phyloP scores from a whole-genome alignment of 2,329 filamentous ascomycete genomes.

The Aspergillus melleus region DNA sequence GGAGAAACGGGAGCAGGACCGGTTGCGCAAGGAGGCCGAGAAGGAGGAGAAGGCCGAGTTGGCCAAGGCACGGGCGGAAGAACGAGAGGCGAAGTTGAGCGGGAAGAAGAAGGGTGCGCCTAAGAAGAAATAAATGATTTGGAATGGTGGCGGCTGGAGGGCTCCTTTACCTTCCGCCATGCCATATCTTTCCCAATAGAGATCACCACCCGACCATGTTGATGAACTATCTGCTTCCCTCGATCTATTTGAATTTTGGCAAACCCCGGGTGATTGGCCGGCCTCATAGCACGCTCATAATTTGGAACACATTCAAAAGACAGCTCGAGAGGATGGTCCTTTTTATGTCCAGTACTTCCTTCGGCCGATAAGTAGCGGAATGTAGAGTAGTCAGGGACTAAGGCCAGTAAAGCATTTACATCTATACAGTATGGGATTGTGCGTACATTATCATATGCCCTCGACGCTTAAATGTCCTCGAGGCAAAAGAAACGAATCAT shows the following conservation, averaged over 20 bases:
- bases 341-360: not conserved
- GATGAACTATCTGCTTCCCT: no score
- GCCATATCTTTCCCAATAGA: not conserved
- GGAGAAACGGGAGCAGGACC: slow-evolving; percentile 82
- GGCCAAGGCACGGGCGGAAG: slow-evolving; percentile 38
- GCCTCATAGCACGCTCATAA: not conserved
- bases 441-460: not conserved
- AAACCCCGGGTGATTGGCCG: not conserved
- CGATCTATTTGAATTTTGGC: not conserved
- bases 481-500: not conserved
- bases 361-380: not conserved
- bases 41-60: slow-evolving; percentile 52
- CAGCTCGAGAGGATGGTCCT: not conserved
- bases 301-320: not conserved
- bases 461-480: not conserved
- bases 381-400: not conserved
- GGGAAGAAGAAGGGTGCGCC: slow-evolving; percentile 32
- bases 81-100: slow-evolving; percentile 41
- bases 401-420: not conserved
- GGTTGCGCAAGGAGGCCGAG: slow-evolving; percentile 77
- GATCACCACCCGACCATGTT: not conserved
- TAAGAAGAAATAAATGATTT: slow-evolving; percentile 21
- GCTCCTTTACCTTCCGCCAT: not conserved
- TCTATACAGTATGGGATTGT: not conserved
- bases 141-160: not conserved